Conservation (phyloP, 768 basidiomycete genomes). For the Boletus vinaceobasis region DNA sequence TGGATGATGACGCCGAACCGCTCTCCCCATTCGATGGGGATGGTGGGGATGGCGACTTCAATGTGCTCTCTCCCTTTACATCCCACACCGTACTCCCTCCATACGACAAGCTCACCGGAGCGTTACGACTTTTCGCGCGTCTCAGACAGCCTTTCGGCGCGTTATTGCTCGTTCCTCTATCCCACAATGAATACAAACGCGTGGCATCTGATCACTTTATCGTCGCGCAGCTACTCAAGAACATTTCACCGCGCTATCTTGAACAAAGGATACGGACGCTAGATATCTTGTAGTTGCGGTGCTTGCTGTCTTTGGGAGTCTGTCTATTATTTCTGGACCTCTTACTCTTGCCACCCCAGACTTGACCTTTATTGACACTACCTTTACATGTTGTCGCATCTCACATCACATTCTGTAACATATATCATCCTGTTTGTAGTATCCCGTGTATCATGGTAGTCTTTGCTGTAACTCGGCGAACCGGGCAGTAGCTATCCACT, state of each 20-base stretch:
- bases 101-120: neutral
- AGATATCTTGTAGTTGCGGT: neutral
- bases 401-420: neutral
- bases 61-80: no score
- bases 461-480: neutral
- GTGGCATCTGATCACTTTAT: no score
- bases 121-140: neutral
- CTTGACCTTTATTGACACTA: neutral
- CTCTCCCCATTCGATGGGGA: no score
- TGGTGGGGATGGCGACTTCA: no score
- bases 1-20: no score
- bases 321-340: neutral
- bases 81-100: no score
- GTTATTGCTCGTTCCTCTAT: neutral
- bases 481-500: no score
- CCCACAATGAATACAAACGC: no score
- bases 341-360: neutral
- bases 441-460: neutral
- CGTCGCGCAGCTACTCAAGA: no score
- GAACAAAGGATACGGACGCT: neutral
- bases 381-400: neutral
- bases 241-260: no score
- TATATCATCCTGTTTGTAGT: neutral
- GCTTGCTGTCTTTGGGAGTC: neutral
- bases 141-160: neutral